Evolutionary conservation across 192 early-diverging fungal species (phyloP).

Genomic region (Allomyces macrogynus): DNA sequence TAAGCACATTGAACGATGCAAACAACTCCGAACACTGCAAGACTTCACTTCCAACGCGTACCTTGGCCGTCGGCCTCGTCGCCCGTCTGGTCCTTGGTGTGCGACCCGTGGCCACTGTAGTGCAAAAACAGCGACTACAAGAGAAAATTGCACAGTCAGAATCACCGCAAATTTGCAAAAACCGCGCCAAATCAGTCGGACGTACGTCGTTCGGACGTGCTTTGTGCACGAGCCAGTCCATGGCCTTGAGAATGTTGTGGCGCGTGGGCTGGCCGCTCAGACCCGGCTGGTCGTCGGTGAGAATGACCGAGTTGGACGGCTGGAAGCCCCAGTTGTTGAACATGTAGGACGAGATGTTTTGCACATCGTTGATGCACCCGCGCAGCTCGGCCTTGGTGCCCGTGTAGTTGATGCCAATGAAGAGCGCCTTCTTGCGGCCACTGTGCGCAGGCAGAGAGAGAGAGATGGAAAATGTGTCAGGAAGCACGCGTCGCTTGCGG

Average conservation of each 20-base stretch:
- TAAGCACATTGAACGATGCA: no score
- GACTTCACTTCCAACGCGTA: neutral
- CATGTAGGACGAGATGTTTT: neutral
- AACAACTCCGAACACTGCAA: no score
- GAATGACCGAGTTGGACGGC: constrained; percentile 32
- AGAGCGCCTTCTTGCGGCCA: constrained; percentile 21
- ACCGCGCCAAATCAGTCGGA: constrained; percentile 2
- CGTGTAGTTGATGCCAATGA: constrained; percentile 38
- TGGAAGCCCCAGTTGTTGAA: no score
- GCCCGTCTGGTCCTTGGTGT: constrained; percentile 29
- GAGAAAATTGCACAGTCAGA: neutral
- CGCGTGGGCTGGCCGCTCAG: constrained; percentile 43
- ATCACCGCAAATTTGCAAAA: neutral
- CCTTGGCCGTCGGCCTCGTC: constrained; percentile 58
- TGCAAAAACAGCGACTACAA: constrained; percentile 50
- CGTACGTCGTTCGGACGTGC: constrained; percentile 54
- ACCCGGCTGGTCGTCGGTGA: constrained; percentile 54
- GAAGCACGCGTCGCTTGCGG: no score
- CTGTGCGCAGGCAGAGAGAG: no score
- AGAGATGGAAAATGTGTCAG: no score
- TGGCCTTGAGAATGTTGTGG: constrained; percentile 50
- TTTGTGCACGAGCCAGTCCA: constrained; percentile 57
- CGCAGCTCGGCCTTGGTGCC: constrained; percentile 22
- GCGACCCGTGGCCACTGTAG: constrained; percentile 59
- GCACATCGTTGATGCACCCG: constrained; percentile 27